Conservation (phyloP, 2,329 filamentous ascomycete species). For the Shiraia sp. region DNA sequence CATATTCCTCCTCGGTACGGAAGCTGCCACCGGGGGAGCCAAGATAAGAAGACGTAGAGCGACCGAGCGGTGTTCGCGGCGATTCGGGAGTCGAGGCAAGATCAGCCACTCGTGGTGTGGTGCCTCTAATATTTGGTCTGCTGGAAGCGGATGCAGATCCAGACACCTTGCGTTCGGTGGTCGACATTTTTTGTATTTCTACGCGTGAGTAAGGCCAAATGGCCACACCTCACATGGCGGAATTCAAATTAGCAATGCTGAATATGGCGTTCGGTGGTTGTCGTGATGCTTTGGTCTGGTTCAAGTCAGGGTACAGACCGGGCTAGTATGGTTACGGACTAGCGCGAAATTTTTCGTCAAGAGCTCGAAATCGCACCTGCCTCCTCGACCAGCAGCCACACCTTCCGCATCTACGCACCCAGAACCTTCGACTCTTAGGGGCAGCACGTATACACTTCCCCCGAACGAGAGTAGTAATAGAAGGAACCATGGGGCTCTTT, state of each 20-base stretch:
- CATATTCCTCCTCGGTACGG: conserved; percentile 75
- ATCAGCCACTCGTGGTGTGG: conserved; percentile 40
- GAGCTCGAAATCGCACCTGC: conserved; percentile 19
- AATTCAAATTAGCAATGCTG: too few relatives aligned
- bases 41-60: conserved; percentile 61
- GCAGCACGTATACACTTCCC: conserved; percentile 11
- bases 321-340: conserved; percentile 3
- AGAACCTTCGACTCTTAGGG: conserved; percentile 8
- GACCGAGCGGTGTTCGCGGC: conserved; percentile 55
- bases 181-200: conserved; percentile 16
- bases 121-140: conserved; percentile 21
- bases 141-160: conserved; percentile 29
- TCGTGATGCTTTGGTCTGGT: background rate
- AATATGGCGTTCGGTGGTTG: background rate
- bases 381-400: conserved; percentile 13
- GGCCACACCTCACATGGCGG: too few relatives aligned
- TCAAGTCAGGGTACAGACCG: background rate
- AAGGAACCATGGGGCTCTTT: conserved; percentile 48
- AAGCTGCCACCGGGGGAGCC: conserved; percentile 62
- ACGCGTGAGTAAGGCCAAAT: background rate
- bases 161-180: conserved; percentile 38
- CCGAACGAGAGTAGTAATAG: conserved; percentile 7
- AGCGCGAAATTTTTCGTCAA: conserved; percentile 15
- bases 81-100: conserved; percentile 41
- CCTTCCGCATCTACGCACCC: conserved; percentile 21